phyloP scores from a whole-genome alignment of 345 rosid species.

The Rhizophora apiculata region DNA sequence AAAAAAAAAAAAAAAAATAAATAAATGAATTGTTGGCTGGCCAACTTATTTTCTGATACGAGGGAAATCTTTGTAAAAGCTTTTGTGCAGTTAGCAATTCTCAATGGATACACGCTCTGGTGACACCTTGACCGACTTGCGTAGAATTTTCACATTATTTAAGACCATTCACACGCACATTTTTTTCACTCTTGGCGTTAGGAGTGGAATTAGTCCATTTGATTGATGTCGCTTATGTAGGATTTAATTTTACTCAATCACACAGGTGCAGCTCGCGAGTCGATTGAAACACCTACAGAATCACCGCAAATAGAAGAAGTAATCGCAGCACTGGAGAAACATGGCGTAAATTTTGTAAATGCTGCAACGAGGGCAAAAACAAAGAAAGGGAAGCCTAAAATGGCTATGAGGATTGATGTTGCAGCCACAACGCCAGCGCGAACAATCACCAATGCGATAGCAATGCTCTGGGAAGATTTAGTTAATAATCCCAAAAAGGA shows the following conservation, averaged over 20 bases:
- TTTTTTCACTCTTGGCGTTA: background rate
- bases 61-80: no score
- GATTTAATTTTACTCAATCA: background rate
- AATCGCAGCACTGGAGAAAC: slow-evolving; percentile 64
- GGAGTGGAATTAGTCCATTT: no score
- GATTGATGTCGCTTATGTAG: no score
- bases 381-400: slow-evolving; percentile 71
- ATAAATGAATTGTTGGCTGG: no score
- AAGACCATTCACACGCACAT: background rate
- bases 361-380: slow-evolving; percentile 56
- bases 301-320: slow-evolving; percentile 57
- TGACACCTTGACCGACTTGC: background rate
- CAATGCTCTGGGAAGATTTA: slow-evolving; percentile 84
- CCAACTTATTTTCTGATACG: no score
- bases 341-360: slow-evolving; percentile 70
- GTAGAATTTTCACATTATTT: background rate
- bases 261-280: slow-evolving; percentile 43
- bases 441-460: slow-evolving; percentile 60
- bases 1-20: no score
- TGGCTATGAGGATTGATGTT: slow-evolving; percentile 70
- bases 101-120: no score
- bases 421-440: slow-evolving; percentile 60
- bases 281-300: slow-evolving; percentile 36
- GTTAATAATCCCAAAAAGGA: slow-evolving; percentile 66
- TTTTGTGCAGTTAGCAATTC: no score